Evolutionary conservation across 1,284 basidiomycete genomes (phyloP).

Genomic region (Melampsora larici-populina): DNA sequence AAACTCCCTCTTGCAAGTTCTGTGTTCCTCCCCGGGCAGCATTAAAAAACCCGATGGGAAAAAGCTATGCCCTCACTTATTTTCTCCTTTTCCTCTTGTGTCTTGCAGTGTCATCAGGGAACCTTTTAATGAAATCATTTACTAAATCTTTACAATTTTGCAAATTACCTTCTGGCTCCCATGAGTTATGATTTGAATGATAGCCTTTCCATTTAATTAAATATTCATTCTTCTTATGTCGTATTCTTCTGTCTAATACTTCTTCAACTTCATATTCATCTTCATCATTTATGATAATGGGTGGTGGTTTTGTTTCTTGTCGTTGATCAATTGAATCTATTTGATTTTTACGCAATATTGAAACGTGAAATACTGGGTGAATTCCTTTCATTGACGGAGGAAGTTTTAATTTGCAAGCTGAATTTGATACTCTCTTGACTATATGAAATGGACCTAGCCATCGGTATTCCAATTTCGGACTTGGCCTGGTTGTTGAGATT

Average conservation of each 20-base stretch:
- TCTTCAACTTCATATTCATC: conserved; percentile 5
- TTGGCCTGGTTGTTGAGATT: not conserved
- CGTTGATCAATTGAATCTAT: not conserved
- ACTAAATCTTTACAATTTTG: not conserved
- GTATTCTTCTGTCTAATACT: not conserved
- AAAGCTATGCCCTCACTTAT: not conserved
- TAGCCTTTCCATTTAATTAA: not conserved
- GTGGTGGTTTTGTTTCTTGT: not conserved
- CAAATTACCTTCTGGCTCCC: not conserved
- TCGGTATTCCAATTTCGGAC: not conserved
- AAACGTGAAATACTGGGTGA: too few species aligned
- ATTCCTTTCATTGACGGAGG: not conserved
- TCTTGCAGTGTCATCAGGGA: not conserved
- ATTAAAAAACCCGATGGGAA: not conserved
- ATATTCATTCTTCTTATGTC: not conserved
- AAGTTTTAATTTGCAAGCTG: not conserved
- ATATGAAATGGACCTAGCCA: conserved; percentile 5
- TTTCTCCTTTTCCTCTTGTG: not conserved
- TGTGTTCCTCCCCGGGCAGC: not conserved
- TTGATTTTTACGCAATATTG: not conserved
- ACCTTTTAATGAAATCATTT: not conserved
- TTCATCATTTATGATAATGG: not conserved
- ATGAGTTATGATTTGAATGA: not conserved
- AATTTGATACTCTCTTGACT: not conserved
- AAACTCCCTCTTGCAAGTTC: not conserved